These are phyloP conservation scores for Fraxinus angustifolia DNA, from an alignment of 305 asterid species.

Conservation along the genomic window DNA sequence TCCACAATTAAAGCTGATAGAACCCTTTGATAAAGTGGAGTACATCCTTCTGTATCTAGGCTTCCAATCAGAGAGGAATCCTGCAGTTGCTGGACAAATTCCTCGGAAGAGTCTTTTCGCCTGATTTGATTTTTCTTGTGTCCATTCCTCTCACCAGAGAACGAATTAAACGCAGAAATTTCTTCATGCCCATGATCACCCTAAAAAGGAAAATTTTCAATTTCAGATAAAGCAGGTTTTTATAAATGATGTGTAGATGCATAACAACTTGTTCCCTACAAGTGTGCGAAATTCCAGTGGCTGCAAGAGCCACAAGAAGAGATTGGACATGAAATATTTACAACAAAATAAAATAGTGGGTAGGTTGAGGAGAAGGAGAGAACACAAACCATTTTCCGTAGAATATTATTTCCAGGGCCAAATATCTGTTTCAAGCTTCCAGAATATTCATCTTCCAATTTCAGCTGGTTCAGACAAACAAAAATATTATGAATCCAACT, in stretches of 20 bases:
- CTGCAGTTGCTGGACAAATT: constrained; percentile 46
- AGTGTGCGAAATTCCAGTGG: background rate
- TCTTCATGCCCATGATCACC: constrained; percentile 41
- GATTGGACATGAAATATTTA: constrained; percentile 5
- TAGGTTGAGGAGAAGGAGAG: background rate
- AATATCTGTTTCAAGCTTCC: constrained; percentile 39
- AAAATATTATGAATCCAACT: constrained; percentile 15
- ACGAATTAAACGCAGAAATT: constrained; percentile 33
- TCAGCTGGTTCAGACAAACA: constrained; percentile 50
- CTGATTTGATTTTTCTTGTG: constrained; percentile 35
- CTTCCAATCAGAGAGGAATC: constrained; percentile 43
- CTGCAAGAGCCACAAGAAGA: background rate
- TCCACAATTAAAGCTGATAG: constrained; percentile 84
- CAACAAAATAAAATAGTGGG: background rate
- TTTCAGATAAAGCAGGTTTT: constrained; percentile 25
- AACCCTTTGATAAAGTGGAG: constrained; percentile 84
- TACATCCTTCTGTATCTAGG: constrained; percentile 41
- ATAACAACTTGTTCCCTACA: background rate
- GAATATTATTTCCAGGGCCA: constrained; percentile 35
- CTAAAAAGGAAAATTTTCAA: constrained; percentile 27
- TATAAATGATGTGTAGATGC: constrained; percentile 17
- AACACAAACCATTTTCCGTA: constrained; percentile 38
- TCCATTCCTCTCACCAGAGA: constrained; percentile 42
- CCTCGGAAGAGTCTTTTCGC: constrained; percentile 38
- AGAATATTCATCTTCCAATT: constrained; percentile 39